These are phyloP conservation scores for Heteromeles arbutifolia DNA, from an alignment of 306 rosid genomes.

Conservation along the genomic window DNA sequence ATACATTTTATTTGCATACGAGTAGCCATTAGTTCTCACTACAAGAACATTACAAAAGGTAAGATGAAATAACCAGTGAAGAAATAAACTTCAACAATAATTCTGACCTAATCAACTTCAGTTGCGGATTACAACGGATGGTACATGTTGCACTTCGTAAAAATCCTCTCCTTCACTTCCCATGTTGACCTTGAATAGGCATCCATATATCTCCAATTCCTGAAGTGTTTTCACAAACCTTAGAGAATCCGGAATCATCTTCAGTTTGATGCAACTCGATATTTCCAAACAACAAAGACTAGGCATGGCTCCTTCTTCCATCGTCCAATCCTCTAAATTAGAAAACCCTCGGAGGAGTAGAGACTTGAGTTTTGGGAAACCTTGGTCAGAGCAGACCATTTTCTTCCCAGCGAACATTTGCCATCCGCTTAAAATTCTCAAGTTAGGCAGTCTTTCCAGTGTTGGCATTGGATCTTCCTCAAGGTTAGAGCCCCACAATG, in stretches of 20 bases:
- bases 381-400: conserved; percentile 34
- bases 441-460: conserved; percentile 38
- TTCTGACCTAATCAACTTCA: neutral
- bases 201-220: neutral
- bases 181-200: neutral
- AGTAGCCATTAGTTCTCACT: too few relatives aligned
- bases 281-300: conserved; percentile 2
- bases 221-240: neutral
- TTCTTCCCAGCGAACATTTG: conserved; percentile 36
- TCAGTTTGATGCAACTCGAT: neutral
- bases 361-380: conserved; percentile 27
- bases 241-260: neutral
- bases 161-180: neutral
- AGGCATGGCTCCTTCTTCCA: neutral
- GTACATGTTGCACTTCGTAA: neutral
- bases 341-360: conserved; percentile 6
- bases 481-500: conserved; percentile 38
- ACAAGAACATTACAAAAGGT: too few relatives aligned
- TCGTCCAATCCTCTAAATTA: conserved; percentile 5
- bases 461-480: conserved; percentile 43
- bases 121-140: neutral
- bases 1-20: too few relatives aligned
- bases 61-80: too few relatives aligned
- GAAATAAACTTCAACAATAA: too few relatives aligned
- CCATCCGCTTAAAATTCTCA: conserved; percentile 37